Percentiles rank a stretch among this genome's conserved stretches.
Conservation (phyloP, 2,329 filamentous ascomycete genomes). For the Amesomyces nigricolor region DNA sequence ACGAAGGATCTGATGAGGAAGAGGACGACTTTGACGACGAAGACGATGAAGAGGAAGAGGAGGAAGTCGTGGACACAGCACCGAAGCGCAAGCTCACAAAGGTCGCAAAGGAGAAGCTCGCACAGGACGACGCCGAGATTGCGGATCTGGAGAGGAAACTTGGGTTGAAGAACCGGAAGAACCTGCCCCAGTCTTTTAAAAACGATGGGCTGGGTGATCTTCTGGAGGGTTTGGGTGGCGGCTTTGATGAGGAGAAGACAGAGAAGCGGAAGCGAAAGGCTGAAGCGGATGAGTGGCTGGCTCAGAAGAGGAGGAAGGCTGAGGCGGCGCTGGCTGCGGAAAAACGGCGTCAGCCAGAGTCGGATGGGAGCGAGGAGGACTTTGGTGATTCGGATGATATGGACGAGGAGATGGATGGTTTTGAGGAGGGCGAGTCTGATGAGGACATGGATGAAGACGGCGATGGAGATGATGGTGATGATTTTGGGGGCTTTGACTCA, state of each 20-base stretch:
- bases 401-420: constrained; percentile 26
- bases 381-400: constrained; percentile 26
- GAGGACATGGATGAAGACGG: constrained; percentile 24
- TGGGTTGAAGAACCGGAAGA: constrained; percentile 73
- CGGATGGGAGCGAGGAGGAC: constrained; percentile 23
- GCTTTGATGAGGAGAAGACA: constrained; percentile 41
- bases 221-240: constrained; percentile 59
- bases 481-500: constrained; percentile 16
- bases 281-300: constrained; percentile 56
- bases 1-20: constrained; percentile 22
- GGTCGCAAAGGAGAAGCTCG: constrained; percentile 56
- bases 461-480: constrained; percentile 29
- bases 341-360: not conserved
- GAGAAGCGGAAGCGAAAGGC: constrained; percentile 58
- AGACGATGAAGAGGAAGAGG: constrained; percentile 28
- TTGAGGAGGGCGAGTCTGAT: constrained; percentile 25
- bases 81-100: constrained; percentile 28
- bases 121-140: constrained; percentile 83
- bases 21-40: constrained; percentile 30
- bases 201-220: constrained; percentile 81
- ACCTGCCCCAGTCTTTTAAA: constrained; percentile 63
- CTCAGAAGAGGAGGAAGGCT: constrained; percentile 50
- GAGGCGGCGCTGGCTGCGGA: constrained; percentile 7
- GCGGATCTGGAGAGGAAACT: constrained; percentile 80
- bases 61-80: constrained; percentile 21